phyloP scores from a whole-genome alignment of 225 moss, liverwort and hornwort species.

The Physcomitrium patens region DNA sequence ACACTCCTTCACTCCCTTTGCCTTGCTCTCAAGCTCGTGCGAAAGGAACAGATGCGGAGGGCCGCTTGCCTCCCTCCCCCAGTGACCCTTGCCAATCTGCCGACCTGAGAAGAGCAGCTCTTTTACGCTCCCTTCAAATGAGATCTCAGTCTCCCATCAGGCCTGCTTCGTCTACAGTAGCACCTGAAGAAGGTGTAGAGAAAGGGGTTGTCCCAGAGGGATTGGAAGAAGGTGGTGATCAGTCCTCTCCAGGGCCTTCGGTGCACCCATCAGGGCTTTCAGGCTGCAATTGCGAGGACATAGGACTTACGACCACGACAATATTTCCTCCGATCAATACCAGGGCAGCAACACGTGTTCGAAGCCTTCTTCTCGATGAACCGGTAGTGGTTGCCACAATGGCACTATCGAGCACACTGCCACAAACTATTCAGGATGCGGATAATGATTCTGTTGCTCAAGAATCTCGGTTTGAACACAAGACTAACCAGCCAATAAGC shows the following conservation, averaged over 20 bases:
- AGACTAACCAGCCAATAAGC: conserved; percentile 42
- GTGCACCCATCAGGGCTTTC: conserved; percentile 42
- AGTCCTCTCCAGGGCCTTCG: conserved; percentile 64
- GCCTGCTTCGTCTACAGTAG: conserved; percentile 58
- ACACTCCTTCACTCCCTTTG: conserved; percentile 61
- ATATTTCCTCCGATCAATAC: conserved; percentile 52
- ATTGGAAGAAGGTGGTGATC: conserved; percentile 72
- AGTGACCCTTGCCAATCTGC: conserved; percentile 92
- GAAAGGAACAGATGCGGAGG: conserved; percentile 64
- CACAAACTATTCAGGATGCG: conserved; percentile 46
- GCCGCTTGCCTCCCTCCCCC: conserved; percentile 90
- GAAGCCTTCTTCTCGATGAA: conserved; percentile 67
- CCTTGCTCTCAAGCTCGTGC: conserved; percentile 67
- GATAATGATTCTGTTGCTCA: conserved; percentile 47
- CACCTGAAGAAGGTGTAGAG: conserved; percentile 57
- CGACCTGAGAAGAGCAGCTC: conserved; percentile 80
- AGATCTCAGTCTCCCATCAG: conserved; percentile 77
- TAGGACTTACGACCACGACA: conserved; percentile 44
- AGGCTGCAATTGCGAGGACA: conserved; percentile 73
- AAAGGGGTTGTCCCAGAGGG: conserved; percentile 54
- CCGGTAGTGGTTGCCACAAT: conserved; percentile 59
- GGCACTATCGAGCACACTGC: conserved; percentile 57
- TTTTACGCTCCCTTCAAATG: conserved; percentile 84
- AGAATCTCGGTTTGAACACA: conserved; percentile 60
- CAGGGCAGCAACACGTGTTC: conserved; percentile 59